phyloP scores from a whole-genome alignment of 208 protist genomes.

The Trypanosoma rangeli region DNA sequence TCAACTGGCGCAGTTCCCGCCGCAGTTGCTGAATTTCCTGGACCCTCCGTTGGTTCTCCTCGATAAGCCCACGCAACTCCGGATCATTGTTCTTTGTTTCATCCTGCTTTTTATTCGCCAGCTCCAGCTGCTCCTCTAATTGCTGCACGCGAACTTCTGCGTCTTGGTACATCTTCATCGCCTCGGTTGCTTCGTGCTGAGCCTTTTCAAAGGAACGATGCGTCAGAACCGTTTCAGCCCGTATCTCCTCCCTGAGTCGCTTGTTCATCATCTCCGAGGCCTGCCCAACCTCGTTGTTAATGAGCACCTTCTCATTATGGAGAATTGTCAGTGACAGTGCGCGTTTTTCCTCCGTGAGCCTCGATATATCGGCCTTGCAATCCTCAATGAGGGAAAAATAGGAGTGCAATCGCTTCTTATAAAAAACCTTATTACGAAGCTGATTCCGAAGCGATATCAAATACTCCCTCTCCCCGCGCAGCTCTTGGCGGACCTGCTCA shows the following conservation, averaged over 20 bases:
- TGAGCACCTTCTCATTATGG: conserved; percentile 75
- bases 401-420: conserved; percentile 43
- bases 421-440: conserved; percentile 37
- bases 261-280: conserved; percentile 38
- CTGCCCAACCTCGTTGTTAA: conserved; percentile 37
- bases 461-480: conserved; percentile 47
- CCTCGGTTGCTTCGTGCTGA: conserved; percentile 50
- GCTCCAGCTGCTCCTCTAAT: conserved; percentile 31
- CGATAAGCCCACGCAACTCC: conserved; percentile 28
- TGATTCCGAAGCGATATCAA: conserved; percentile 40
- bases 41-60: conserved; percentile 41
- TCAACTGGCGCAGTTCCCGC: conserved; percentile 28
- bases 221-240: conserved; percentile 56
- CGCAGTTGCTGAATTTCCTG: conserved; percentile 35
- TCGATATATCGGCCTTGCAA: conserved; percentile 52
- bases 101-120: conserved; percentile 25
- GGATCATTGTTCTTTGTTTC: conserved; percentile 16
- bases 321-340: conserved; percentile 60
- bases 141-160: conserved; percentile 39
- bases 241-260: conserved; percentile 65
- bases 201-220: conserved; percentile 56
- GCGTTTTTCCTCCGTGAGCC: conserved; percentile 53
- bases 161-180: conserved; percentile 47
- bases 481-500: conserved; percentile 41
- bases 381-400: conserved; percentile 50